Base-by-base conservation (phyloP, 2,329 filamentous ascomycete genomes). In the Pseudocercospora pini-densiflorae region DNA sequence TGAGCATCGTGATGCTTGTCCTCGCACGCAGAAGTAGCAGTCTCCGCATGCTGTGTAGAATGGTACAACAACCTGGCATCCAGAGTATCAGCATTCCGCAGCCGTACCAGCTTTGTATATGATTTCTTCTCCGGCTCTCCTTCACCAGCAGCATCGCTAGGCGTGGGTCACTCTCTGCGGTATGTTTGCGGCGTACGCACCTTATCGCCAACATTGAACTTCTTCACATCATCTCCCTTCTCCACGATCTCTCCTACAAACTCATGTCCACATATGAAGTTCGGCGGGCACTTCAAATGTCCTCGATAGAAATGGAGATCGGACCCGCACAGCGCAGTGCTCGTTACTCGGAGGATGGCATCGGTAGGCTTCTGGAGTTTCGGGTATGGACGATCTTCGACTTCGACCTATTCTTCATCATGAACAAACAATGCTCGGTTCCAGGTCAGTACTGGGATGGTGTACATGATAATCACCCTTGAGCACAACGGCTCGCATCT, bases 401-500 rank as follows among this genome's bases (percentile, higher is more conserved):
- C 80, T 0, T 86, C 89, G 62, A 97, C 69, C 72, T 74, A 45
- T 27, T n/a, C 12, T 21, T 5, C 16, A 33, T n/a, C 59, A 24
- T 9, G 21, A 31, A 12, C n/a, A 6, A n/a, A 4, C 27, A 16
- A 47, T 33, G 10, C 24, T 14, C 10, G 2, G 16, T 16, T 1
- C 36, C 0, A 12, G 21, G 12, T n/a, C 33, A 27, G 19, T 14
- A 21, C 23, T 21, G 59, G 7, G 19, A 19, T 27, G 12, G 43
- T 27, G 85, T 69, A 74, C 74, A 75, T 92, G 88, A 74, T 87
- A 85, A 3, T 91, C 90, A 1, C 90, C 92, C 68, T 94, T 90
- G 81, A 97, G 96, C 62, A 97, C 87, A 31, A 97, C 92, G 31
- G 93, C 93, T 79, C 92, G 91, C 94, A 97, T 97, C 0, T 87